Evolutionary conservation across 1,139 yeast species (phyloP).

Genomic region (Hansenula anomala): DNA sequence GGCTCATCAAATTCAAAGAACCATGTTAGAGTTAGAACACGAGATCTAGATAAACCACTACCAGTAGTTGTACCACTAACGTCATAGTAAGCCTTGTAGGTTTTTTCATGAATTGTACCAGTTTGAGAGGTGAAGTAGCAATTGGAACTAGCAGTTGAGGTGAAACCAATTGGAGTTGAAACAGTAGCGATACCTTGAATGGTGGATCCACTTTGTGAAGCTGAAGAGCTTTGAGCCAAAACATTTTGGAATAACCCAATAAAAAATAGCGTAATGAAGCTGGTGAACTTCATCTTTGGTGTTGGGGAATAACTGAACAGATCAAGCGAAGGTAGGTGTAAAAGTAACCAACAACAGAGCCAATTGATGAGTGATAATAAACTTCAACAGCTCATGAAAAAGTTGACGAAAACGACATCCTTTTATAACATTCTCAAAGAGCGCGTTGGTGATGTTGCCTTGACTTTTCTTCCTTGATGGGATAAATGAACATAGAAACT

Average conservation of each 20-base stretch:
- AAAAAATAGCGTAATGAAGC: not conserved
- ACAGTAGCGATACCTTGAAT: no score
- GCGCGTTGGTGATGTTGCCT: no score
- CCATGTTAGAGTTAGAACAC: conserved; percentile 11
- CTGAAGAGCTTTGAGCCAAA: not conserved
- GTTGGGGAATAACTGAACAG: no score
- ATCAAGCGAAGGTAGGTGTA: no score
- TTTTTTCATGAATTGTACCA: conserved; percentile 5
- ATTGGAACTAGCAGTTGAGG: conserved; percentile 3
- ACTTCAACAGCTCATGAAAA: no score
- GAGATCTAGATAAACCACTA: not conserved
- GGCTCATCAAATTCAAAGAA: conserved; percentile 12
- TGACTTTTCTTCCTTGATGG: no score
- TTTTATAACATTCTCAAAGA: no score
- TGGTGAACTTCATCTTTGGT: not conserved
- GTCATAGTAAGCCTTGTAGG: conserved; percentile 6
- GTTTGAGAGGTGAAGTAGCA: conserved; percentile 7
- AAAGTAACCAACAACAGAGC: no score
- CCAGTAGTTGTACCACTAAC: conserved; percentile 4
- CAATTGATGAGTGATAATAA: no score
- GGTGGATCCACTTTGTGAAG: not conserved
- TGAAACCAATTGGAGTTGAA: no score
- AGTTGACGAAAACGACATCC: no score
- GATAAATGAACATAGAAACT: no score
- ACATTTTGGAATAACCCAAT: not conserved